These are phyloP conservation scores for Medicago lupulina DNA, from an alignment of 306 rosid species.

Conservation along the genomic window DNA sequence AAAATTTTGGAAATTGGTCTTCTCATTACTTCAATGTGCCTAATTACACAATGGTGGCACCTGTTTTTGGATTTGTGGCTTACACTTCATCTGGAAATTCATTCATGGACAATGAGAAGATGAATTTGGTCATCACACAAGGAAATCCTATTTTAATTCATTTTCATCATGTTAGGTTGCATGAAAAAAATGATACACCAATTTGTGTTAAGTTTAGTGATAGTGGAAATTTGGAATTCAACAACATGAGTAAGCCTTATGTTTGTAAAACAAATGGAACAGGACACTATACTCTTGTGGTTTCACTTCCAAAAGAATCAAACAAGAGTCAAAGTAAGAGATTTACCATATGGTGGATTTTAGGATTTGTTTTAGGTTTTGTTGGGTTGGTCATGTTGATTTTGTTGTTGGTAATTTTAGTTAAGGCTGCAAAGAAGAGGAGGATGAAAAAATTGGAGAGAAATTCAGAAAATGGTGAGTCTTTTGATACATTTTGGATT, in stretches of 20 bases:
- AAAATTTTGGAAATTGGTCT: slow-evolving; percentile 85
- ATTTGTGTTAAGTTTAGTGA: slow-evolving; percentile 63
- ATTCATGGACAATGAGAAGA: slow-evolving; percentile 35
- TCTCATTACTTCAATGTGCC: slow-evolving; percentile 64
- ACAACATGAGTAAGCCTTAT: slow-evolving; percentile 51
- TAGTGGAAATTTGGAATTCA: slow-evolving; percentile 55
- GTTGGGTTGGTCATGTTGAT: slow-evolving; percentile 52
- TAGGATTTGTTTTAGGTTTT: slow-evolving; percentile 59
- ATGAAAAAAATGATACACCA: slow-evolving; percentile 47
- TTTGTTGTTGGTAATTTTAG: slow-evolving; percentile 41
- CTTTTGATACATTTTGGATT: slow-evolving; percentile 72
- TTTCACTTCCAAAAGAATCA: slow-evolving; percentile 45
- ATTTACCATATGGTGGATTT: slow-evolving; percentile 50
- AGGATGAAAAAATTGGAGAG: slow-evolving; percentile 62
- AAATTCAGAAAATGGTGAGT: slow-evolving; percentile 63
- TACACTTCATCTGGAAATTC: slow-evolving; percentile 56
- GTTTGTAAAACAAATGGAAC: slow-evolving; percentile 51
- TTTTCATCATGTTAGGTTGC: slow-evolving; percentile 42
- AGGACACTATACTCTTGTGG: slow-evolving; percentile 73
- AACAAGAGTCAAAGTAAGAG: not conserved
- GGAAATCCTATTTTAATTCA: slow-evolving; percentile 57
- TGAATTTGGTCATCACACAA: slow-evolving; percentile 44
- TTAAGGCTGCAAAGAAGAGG: slow-evolving; percentile 49
- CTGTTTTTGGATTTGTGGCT: slow-evolving; percentile 69
- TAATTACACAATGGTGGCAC: slow-evolving; percentile 68